phyloP scores from a whole-genome alignment of 2,329 filamentous ascomycete genomes.

The Podosphaera fusca region DNA sequence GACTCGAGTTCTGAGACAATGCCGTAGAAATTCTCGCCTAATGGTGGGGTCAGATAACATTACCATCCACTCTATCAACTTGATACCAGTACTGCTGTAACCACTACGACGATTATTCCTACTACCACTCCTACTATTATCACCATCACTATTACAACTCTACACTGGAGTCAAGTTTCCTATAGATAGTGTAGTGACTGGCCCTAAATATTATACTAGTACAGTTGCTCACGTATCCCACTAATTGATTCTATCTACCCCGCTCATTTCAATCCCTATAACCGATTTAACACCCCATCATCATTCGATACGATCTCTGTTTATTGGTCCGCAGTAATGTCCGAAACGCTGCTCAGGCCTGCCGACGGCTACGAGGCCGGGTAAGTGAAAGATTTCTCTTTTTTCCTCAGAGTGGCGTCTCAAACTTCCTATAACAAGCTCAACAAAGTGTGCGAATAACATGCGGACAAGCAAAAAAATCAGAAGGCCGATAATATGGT shows the following conservation, averaged over 20 bases:
- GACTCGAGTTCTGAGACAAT: neutral
- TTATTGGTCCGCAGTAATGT: neutral
- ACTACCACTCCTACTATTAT: neutral
- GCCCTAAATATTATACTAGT: no score
- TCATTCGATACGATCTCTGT: neutral
- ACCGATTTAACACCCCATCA: neutral
- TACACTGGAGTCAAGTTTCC: no score
- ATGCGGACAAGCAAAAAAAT: neutral
- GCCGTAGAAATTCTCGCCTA: neutral
- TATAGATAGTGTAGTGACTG: no score
- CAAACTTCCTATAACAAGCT: neutral
- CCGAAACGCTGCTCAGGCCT: neutral
- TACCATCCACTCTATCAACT: neutral
- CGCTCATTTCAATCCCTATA: neutral
- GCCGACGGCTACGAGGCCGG: slow-evolving; percentile 26
- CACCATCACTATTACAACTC: no score
- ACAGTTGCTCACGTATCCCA: no score
- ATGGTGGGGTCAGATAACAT: neutral
- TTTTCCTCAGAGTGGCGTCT: neutral
- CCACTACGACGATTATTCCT: neutral
- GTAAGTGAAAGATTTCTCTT: slow-evolving; percentile 19
- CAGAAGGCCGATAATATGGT: neutral
- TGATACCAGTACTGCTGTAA: neutral
- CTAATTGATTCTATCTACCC: neutral
- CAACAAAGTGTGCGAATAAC: neutral